A percentile compares a stretch with the other conserved stretches of the same genome.
Evolutionary conservation across 495 filamentous ascomycete genomes (phyloP).

Genomic region (Talaromyces borbonicus): DNA sequence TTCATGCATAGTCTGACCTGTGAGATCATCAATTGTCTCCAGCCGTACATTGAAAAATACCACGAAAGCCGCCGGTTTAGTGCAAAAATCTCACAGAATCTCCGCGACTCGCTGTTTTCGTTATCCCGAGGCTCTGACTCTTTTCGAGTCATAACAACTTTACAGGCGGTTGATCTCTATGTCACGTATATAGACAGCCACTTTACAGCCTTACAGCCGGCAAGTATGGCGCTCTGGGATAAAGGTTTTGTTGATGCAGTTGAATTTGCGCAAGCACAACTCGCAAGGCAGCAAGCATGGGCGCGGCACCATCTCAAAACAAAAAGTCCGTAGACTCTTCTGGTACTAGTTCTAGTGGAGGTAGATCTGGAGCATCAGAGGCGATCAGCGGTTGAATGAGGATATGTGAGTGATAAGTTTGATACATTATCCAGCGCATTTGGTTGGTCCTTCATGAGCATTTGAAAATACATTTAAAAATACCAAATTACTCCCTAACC

Average conservation of each 20-base stretch:
- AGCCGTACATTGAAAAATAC: conserved; percentile 9
- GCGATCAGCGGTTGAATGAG: no score
- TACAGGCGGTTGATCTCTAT: conserved; percentile 6
- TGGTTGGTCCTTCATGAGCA: no score
- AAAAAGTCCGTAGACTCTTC: conserved; percentile 11
- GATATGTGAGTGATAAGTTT: no score
- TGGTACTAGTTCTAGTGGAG: conserved; percentile 7
- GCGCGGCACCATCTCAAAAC: conserved; percentile 9
- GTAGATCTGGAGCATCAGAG: not conserved
- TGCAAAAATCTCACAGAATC: not conserved
- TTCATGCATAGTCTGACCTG: conserved; percentile 7
- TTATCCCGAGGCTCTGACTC: not conserved
- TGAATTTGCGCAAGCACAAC: not conserved
- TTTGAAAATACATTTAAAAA: no score
- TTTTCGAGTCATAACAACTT: not conserved
- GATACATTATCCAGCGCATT: no score
- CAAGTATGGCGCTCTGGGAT: conserved; percentile 14
- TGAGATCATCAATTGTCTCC: not conserved
- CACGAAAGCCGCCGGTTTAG: conserved; percentile 10
- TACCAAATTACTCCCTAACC: no score
- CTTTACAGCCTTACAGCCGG: conserved; percentile 8
- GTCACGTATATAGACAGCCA: conserved; percentile 10
- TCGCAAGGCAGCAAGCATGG: conserved; percentile 13
- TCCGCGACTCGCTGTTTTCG: conserved; percentile 7
- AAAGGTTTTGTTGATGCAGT: conserved; percentile 9